Conservation (phyloP, 2,329 filamentous ascomycete genomes). For the Pyrenophora teres region DNA sequence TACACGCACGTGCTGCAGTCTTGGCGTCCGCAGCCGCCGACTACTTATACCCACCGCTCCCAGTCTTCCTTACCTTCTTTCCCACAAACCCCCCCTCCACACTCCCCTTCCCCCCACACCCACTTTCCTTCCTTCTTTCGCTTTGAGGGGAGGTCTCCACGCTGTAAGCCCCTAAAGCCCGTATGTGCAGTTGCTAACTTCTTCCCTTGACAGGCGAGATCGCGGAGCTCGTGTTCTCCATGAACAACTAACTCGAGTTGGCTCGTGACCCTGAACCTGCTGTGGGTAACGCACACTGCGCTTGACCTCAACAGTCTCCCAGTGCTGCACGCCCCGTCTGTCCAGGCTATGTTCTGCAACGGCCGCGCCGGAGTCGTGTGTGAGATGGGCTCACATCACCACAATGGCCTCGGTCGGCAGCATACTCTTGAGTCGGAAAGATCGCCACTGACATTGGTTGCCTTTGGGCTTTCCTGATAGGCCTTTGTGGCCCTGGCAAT, state of each 20-base stretch:
- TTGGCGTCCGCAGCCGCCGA: background rate
- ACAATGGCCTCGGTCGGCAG: background rate
- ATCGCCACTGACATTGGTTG: background rate
- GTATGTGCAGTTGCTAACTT: too few relatives aligned
- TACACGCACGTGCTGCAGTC: background rate
- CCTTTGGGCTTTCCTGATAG: background rate
- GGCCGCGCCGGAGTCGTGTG: background rate
- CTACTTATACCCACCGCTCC: background rate
- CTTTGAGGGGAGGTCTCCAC: background rate
- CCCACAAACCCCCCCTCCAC: too few relatives aligned
- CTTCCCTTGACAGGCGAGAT: too few relatives aligned
- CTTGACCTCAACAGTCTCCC: background rate
- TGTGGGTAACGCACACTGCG: background rate
- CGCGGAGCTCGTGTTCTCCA: background rate
- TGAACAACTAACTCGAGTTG: background rate
- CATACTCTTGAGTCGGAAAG: background rate
- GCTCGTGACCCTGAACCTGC: background rate
- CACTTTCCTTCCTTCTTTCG: too few relatives aligned
- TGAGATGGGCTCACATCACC: too few relatives aligned
- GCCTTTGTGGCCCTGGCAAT: background rate
- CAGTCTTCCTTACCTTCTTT: background rate
- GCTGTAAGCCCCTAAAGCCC: background rate
- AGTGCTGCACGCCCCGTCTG: background rate
- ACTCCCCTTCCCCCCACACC: too few relatives aligned
- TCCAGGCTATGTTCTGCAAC: background rate